phyloP scores from a whole-genome alignment of 1,284 basidiomycete species.

The Puccinia hordei region DNA sequence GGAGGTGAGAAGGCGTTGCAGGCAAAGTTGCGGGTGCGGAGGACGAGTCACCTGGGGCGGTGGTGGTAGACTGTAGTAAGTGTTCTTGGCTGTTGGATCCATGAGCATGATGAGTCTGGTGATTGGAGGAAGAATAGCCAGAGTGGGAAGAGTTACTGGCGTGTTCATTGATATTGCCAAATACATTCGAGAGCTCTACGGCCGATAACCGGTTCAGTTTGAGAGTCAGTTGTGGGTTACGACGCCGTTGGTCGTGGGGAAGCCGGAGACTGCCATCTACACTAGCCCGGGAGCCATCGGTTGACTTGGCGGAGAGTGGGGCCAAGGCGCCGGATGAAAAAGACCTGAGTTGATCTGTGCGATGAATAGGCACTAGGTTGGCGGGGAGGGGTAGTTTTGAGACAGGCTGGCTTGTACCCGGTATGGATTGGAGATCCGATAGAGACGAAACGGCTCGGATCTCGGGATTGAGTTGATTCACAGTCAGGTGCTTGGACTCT shows the following conservation, averaged over 20 bases:
- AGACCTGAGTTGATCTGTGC: background rate
- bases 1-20: background rate
- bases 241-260: slow-evolving; percentile 29
- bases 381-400: background rate
- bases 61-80: background rate
- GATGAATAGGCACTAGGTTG: background rate
- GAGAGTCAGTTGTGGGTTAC: slow-evolving; percentile 48
- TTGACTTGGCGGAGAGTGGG: slow-evolving; percentile 16
- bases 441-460: slow-evolving; percentile 21
- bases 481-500: background rate
- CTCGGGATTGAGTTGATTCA: background rate
- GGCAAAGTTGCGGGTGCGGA: slow-evolving; percentile 8
- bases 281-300: background rate
- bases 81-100: background rate
- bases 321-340: slow-evolving; percentile 43
- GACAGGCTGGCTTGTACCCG: background rate
- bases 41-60: background rate
- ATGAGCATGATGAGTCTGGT: background rate
- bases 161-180: slow-evolving; percentile 19
- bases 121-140: background rate
- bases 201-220: slow-evolving; percentile 37
- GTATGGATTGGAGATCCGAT: background rate
- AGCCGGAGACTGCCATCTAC: slow-evolving; percentile 8
- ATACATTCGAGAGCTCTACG: slow-evolving; percentile 27
- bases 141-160: slow-evolving; percentile 1